Evolutionary conservation across 2,329 filamentous ascomycete genomes (phyloP).

Genomic region (Exserohilum turcica): DNA sequence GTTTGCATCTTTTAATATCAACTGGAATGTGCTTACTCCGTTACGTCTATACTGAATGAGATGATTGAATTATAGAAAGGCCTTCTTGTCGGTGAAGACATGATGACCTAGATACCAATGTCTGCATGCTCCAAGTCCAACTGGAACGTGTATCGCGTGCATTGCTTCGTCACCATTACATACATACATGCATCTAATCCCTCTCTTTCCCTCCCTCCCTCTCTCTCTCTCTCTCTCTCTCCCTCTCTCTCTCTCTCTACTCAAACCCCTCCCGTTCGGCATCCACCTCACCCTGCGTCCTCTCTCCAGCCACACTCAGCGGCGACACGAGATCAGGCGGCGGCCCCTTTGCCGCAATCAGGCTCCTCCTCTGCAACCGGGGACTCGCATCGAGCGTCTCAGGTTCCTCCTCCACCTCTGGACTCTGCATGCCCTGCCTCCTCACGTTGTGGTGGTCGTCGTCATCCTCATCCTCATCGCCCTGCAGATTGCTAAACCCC

Average conservation of each 20-base stretch:
- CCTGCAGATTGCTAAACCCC: constrained; percentile 49
- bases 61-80: no score
- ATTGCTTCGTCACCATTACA: constrained; percentile 1
- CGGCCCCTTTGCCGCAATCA: constrained; percentile 45
- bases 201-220: neutral
- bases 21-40: no score
- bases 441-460: constrained; percentile 17
- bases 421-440: constrained; percentile 12
- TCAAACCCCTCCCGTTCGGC: constrained; percentile 41
- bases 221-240: neutral
- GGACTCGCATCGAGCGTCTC: constrained; percentile 46
- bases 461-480: constrained; percentile 22
- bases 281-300: constrained; percentile 27
- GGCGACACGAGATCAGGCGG: constrained; percentile 33
- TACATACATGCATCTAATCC: constrained; percentile 6
- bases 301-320: constrained; percentile 38
- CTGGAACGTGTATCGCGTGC: neutral
- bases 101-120: neutral
- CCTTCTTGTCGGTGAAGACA: no score
- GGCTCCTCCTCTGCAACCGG: constrained; percentile 50
- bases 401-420: constrained; percentile 44
- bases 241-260: constrained; percentile 11
- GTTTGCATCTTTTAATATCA: neutral
- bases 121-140: neutral
- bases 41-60: no score